Percentiles rank a stretch among this genome's conserved stretches.
Evolutionary conservation across 75 land plant genomes (phyloP).

Genomic region (Sequoiadendron giganteum): DNA sequence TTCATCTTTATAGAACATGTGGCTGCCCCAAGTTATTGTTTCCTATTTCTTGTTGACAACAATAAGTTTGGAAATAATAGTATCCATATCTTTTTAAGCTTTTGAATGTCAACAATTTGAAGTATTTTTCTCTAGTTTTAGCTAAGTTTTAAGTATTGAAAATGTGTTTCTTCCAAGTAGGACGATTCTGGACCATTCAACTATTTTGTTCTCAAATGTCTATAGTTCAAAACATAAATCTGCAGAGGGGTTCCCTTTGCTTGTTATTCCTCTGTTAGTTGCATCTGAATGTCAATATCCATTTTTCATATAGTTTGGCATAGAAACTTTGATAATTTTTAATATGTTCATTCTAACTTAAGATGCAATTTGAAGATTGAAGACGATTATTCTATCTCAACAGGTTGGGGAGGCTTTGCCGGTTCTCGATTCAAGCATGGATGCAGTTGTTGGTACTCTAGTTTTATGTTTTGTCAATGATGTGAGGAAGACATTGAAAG

Average conservation of each 20-base stretch:
- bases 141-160: neutral
- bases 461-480: constrained; percentile 84
- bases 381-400: neutral
- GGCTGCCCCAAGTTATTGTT: constrained; percentile 73
- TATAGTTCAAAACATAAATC: neutral
- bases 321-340: neutral
- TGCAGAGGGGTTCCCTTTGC: neutral
- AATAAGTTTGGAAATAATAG: neutral
- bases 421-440: constrained; percentile 46
- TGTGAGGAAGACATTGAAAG: constrained; percentile 59
- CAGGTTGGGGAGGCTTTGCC: constrained; percentile 86
- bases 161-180: neutral
- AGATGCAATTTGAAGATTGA: neutral
- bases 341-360: neutral
- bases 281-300: neutral
- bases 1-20: constrained; percentile 90
- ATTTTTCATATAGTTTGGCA: neutral
- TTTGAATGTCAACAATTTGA: neutral
- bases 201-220: neutral
- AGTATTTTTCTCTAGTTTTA: neutral
- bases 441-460: constrained; percentile 75
- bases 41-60: neutral
- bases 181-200: neutral
- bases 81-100: neutral
- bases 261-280: neutral